phyloP scores from a whole-genome alignment of 2,329 filamentous ascomycete species.

The Botrytis fragariae region DNA sequence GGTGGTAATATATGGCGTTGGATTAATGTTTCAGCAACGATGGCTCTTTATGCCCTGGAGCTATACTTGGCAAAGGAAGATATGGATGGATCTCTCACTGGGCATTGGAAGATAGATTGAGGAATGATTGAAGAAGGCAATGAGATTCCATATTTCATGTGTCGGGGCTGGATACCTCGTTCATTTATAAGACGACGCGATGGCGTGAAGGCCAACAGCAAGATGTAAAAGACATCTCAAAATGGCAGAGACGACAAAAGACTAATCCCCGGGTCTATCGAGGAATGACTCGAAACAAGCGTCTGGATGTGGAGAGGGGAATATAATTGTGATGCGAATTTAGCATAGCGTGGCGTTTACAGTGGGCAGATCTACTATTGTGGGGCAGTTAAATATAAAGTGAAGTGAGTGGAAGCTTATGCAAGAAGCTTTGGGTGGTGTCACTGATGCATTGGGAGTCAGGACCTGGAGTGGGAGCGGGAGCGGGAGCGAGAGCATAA shows the following conservation, averaged over 20 bases:
- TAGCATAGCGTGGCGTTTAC: slow-evolving; percentile 19
- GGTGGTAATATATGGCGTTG: slow-evolving; percentile 89
- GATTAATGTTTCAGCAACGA: slow-evolving; percentile 87
- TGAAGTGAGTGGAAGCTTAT: slow-evolving; percentile 1
- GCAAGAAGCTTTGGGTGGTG: slow-evolving; percentile 11
- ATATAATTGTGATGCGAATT: slow-evolving; percentile 15
- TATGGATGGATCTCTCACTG: slow-evolving; percentile 66
- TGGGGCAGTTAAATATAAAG: slow-evolving; percentile 7
- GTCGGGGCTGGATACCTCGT: slow-evolving; percentile 12
- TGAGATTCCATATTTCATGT: slow-evolving; percentile 16
- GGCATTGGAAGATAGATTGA: slow-evolving; percentile 94
- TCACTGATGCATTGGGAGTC: slow-evolving; percentile 10
- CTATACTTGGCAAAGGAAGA: slow-evolving; percentile 83
- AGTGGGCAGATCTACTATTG: slow-evolving; percentile 10
- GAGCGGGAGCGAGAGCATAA: neutral
- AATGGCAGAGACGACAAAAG: neutral
- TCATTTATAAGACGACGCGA: slow-evolving; percentile 1
- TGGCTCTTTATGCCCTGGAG: slow-evolving; percentile 87
- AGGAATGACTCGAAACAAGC: neutral
- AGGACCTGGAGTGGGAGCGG: neutral
- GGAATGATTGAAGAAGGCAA: slow-evolving; percentile 13
- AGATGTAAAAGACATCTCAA: slow-evolving; percentile 10
- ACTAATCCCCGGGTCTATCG: neutral
- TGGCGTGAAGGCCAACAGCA: neutral
- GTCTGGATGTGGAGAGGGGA: neutral